These are phyloP conservation scores for Sugiyamaella mastotermitis DNA, from an alignment of 805 yeast genomes.

Conservation along the genomic window DNA sequence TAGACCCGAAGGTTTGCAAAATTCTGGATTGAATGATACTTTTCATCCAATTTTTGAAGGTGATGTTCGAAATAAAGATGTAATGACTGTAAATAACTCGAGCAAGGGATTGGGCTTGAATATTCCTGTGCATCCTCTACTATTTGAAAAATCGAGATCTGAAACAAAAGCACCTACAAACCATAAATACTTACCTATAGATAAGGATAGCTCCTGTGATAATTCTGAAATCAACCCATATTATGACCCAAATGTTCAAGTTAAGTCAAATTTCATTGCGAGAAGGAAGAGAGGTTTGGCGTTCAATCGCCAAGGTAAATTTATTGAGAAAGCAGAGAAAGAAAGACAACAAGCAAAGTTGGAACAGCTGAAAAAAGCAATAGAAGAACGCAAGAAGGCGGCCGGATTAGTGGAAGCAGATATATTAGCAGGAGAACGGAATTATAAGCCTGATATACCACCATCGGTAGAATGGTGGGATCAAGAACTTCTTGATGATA, in stretches of 20 bases:
- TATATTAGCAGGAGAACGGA: slow-evolving; percentile 48
- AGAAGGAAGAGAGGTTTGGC: slow-evolving; percentile 34
- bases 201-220: too few relatives aligned
- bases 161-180: slow-evolving; percentile 2
- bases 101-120: slow-evolving; percentile 20
- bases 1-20: too few relatives aligned
- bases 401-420: slow-evolving; percentile 47
- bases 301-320: slow-evolving; percentile 62
- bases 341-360: slow-evolving; percentile 36
- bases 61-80: too few relatives aligned
- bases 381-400: slow-evolving; percentile 26
- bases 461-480: slow-evolving; percentile 93
- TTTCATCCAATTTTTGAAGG: too few relatives aligned
- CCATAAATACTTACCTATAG: too few relatives aligned
- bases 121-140: slow-evolving; percentile 29
- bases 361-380: slow-evolving; percentile 31
- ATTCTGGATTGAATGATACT: too few relatives aligned
- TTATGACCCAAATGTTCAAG: slow-evolving; percentile 23
- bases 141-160: slow-evolving; percentile 10
- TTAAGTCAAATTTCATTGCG: slow-evolving; percentile 5
- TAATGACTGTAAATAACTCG: too few relatives aligned
- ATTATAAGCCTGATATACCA: slow-evolving; percentile 43
- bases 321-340: slow-evolving; percentile 47
- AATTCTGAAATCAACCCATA: slow-evolving; percentile 39
- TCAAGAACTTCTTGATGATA: slow-evolving; percentile 43